Conservation (phyloP, 331 rosid genomes). For the Malus hybrid region DNA sequence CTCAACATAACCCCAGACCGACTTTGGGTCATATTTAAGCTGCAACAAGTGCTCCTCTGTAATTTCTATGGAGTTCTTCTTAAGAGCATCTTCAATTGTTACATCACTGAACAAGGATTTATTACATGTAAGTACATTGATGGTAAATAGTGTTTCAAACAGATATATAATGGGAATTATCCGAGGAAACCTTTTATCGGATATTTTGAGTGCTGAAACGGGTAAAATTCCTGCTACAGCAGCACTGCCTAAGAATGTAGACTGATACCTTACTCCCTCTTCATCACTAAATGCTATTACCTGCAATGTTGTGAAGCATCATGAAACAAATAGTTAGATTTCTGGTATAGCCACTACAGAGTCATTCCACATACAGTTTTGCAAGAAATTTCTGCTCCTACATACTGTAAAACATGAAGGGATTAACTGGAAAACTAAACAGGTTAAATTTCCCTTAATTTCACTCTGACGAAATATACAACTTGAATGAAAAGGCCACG, state of each 20-base stretch:
- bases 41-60: conserved; percentile 52
- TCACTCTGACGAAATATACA: not conserved
- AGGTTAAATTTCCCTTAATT: too few species aligned
- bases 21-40: conserved; percentile 73
- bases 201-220: conserved; percentile 43
- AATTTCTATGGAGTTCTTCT: conserved; percentile 49
- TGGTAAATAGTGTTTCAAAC: not conserved
- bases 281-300: conserved; percentile 95
- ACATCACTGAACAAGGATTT: conserved; percentile 41
- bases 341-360: not conserved
- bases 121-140: conserved; percentile 9
- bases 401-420: too few species aligned
- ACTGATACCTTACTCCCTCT: conserved; percentile 93
- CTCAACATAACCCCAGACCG: conserved; percentile 96
- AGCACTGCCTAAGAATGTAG: conserved; percentile 93
- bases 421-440: too few species aligned
- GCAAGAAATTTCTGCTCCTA: not conserved
- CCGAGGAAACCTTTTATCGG: conserved; percentile 70
- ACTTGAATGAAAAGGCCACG: not conserved
- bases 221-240: conserved; percentile 82
- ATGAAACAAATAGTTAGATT: not conserved
- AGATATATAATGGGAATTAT: conserved; percentile 4
- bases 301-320: conserved; percentile 31
- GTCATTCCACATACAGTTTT: not conserved
- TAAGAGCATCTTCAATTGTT: conserved; percentile 51